Percentiles rank a stretch among this genome's conserved stretches.
phyloP scores from a whole-genome alignment of 2,329 filamentous ascomycete species.

The Alternaria sp. region DNA sequence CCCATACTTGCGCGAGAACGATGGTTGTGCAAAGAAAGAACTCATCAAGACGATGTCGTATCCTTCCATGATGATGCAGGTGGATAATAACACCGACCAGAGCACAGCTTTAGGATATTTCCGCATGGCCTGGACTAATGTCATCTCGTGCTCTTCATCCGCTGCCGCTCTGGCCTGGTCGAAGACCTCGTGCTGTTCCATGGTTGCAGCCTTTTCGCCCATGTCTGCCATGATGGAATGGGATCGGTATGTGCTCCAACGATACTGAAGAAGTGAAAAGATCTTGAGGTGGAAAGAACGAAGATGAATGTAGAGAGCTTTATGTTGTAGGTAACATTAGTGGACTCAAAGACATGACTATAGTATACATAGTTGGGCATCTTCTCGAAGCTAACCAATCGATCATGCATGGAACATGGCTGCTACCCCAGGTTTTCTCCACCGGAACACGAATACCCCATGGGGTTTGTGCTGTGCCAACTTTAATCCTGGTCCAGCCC shows the following conservation, averaged over 20 bases:
- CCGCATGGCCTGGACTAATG: conserved; percentile 72
- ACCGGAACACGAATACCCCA: not conserved
- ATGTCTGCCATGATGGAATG: conserved; percentile 1
- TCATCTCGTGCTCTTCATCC: conserved; percentile 40
- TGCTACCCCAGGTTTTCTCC: conserved; percentile 5
- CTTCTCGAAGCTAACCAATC: not conserved
- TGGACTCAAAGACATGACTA: not conserved
- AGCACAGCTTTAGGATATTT: conserved; percentile 83
- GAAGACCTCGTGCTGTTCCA: conserved; percentile 15
- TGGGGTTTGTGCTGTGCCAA: not conserved
- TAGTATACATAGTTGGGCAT: conserved; percentile 4
- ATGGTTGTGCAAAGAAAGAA: conserved; percentile 68
- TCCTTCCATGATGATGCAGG: conserved; percentile 87
- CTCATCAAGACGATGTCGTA: conserved; percentile 81
- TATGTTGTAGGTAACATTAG: not conserved
- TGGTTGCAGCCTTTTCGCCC: conserved; percentile 8
- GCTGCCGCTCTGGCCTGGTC: conserved; percentile 18
- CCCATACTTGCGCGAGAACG: conserved; percentile 53
- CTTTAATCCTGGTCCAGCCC: not conserved
- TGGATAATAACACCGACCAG: conserved; percentile 83
- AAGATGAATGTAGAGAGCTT: not conserved
- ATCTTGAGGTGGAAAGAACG: too few species aligned
- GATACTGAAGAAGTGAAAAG: not conserved
- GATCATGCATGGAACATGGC: not conserved
- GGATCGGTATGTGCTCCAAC: not conserved